phyloP scores from a whole-genome alignment of 495 filamentous ascomycete genomes.

The Penicillium waksmanii region DNA sequence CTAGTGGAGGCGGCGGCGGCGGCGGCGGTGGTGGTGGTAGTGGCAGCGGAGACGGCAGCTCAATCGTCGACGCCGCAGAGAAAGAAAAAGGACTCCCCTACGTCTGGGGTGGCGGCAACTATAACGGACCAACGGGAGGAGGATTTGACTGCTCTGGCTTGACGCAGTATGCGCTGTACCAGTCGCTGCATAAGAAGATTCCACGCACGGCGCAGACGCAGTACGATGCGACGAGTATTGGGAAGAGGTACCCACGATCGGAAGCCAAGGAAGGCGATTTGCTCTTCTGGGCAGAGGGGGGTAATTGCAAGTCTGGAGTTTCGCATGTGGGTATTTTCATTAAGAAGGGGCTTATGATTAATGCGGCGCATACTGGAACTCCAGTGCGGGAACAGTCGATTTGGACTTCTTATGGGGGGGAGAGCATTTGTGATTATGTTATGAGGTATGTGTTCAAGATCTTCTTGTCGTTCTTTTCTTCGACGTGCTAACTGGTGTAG shows the following conservation, averaged over 20 bases:
- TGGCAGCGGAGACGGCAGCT: constrained; percentile 9
- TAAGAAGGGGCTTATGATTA: constrained; percentile 21
- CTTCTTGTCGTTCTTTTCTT: neutral
- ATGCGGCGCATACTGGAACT: constrained; percentile 24
- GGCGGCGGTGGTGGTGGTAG: neutral
- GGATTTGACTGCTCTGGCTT: constrained; percentile 26
- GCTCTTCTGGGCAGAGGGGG: constrained; percentile 24
- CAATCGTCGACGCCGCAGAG: constrained; percentile 20
- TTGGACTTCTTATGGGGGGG: constrained; percentile 27
- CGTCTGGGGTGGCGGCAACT: constrained; percentile 23
- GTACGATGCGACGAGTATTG: constrained; percentile 18
- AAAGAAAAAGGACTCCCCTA: constrained; percentile 25
- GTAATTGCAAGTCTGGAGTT: constrained; percentile 20
- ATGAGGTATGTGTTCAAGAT: constrained; percentile 19
- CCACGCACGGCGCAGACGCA: constrained; percentile 22
- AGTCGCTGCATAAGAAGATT: constrained; percentile 23
- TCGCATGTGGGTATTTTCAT: constrained; percentile 24
- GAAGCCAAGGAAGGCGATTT: constrained; percentile 22
- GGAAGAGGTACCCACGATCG: constrained; percentile 18
- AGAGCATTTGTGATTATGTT: constrained; percentile 23
- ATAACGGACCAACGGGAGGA: constrained; percentile 14
- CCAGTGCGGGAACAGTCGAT: constrained; percentile 24
- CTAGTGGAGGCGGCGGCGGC: neutral
- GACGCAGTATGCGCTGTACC: constrained; percentile 24
- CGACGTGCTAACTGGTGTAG: neutral